Evolutionary conservation across 768 basidiomycete genomes (phyloP).

Genomic region (Mrakia blollopis): DNA sequence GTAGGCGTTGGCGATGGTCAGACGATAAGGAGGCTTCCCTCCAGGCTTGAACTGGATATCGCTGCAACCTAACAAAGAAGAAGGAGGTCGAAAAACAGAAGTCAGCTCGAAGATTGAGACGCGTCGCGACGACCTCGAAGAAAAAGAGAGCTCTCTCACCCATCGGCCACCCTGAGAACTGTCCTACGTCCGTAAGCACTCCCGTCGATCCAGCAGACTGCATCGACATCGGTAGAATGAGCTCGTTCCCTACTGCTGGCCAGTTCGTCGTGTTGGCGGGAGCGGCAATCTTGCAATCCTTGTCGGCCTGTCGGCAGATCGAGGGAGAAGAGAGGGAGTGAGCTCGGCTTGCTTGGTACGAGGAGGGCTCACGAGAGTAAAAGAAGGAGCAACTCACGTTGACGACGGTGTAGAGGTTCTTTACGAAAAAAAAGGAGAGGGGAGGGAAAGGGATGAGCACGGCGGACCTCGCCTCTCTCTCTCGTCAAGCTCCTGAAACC

Average conservation of each 20-base stretch:
- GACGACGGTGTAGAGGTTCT: neutral
- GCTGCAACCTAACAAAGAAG: neutral
- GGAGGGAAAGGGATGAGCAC: neutral
- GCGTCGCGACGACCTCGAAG: neutral
- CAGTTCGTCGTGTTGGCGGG: neutral
- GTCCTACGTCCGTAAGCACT: neutral
- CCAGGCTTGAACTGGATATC: neutral
- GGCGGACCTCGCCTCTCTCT: neutral
- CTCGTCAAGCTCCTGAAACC: neutral
- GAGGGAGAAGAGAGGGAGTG: neutral
- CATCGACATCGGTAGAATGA: neutral
- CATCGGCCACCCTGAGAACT: neutral
- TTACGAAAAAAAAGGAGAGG: neutral
- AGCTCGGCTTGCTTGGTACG: too few relatives aligned
- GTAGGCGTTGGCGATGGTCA: conserved; percentile 7
- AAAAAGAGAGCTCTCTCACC: neutral
- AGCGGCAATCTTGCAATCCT: neutral
- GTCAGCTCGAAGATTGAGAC: neutral
- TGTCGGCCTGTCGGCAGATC: neutral
- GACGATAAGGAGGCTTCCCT: neutral
- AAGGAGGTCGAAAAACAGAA: neutral
- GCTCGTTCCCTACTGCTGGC: neutral
- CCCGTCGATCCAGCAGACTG: neutral
- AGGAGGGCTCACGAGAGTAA: too few relatives aligned
- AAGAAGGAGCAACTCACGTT: neutral